These are phyloP conservation scores for Escovopsis sp. DNA, from an alignment of 2,329 filamentous ascomycete species.

Conservation along the genomic window DNA sequence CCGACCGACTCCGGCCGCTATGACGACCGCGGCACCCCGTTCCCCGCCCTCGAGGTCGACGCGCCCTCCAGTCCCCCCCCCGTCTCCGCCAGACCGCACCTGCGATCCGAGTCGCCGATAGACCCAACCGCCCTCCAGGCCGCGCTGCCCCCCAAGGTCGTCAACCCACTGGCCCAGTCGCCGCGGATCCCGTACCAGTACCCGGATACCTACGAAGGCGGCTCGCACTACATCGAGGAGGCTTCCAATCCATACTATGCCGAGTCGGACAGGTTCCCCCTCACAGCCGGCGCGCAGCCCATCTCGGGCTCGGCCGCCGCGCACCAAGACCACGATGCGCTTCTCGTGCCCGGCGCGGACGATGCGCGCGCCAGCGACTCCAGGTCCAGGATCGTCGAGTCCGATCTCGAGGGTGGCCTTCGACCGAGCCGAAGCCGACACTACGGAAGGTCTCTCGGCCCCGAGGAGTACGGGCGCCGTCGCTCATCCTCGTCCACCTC, in stretches of 20 bases:
- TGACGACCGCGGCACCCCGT: background rate
- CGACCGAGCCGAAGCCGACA: conserved; percentile 35
- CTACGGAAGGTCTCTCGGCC: conserved; percentile 40
- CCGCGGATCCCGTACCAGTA: conserved; percentile 14
- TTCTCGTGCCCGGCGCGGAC: conserved; percentile 38
- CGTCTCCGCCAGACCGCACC: conserved; percentile 22
- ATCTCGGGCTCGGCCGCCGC: conserved; percentile 34
- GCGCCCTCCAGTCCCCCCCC: conserved; percentile 22
- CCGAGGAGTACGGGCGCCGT: conserved; percentile 38
- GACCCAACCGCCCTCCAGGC: conserved; percentile 37
- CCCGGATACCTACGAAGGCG: conserved; percentile 16
- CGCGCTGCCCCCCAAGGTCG: conserved; percentile 38
- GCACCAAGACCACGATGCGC: conserved; percentile 20
- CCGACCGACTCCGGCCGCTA: conserved; percentile 7
- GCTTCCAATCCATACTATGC: conserved; percentile 21
- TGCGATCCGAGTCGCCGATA: conserved; percentile 30
- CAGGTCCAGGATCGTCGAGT: conserved; percentile 37
- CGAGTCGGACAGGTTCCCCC: conserved; percentile 43
- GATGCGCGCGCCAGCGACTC: conserved; percentile 36
- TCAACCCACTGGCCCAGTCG: conserved; percentile 12
- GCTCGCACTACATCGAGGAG: conserved; percentile 19
- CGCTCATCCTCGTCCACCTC: conserved; percentile 46
- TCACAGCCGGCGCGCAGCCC: conserved; percentile 39
- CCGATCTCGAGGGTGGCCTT: conserved; percentile 42
- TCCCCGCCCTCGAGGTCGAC: conserved; percentile 6